Base-by-base conservation (phyloP, 202 grass and related monocot genomes). In the Alloteropsis angusta region DNA sequence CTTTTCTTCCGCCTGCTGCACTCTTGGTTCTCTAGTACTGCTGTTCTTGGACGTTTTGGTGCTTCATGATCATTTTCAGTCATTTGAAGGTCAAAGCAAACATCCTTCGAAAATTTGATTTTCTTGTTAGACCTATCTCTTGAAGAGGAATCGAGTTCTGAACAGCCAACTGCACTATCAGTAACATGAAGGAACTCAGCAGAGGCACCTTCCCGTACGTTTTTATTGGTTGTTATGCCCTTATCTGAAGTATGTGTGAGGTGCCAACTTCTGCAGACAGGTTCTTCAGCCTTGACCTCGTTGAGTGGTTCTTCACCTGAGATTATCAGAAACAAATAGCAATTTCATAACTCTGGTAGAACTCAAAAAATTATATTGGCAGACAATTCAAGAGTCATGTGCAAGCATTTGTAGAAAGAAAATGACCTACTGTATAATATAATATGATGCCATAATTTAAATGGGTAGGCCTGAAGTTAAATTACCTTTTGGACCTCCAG, bases 1-100 rank as follows among this genome's bases (percentile, higher is more conserved):
- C 78, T 89, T 85, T 77, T 93, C 78, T 97, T 91, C 49, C 42
- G 21, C 47, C 36, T 60, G 67, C 21, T 72, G 71, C 32, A 72
- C 10, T 75, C 73, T 77, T 90, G 73, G 52, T 80, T 85, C 71
- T 65, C 82, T 60, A 65, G 1, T 69, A 60, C 17, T 62, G 47
- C 32, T 58, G 78, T 72, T 77, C 68, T 83, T 59, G 39, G 56
- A 19, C 32, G 81, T 65, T 90, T 90, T 9, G 26, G 79, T 69
- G 54, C 68, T 74, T 83, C 42, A 22, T 64, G 58, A 68, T 25
- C 38, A 70, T 17, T 54, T 65, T 35, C 38, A 18, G n/a, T 1
- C 13, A 19, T 80, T 17, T 8, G 35, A 71, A 16, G 46, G 19
- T 67, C 50, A 60, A 30, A 79, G 34, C 32, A 25, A 82, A 60